Evolutionary conservation across 768 basidiomycete genomes (phyloP).

Genomic region (Heimioporus sp.): DNA sequence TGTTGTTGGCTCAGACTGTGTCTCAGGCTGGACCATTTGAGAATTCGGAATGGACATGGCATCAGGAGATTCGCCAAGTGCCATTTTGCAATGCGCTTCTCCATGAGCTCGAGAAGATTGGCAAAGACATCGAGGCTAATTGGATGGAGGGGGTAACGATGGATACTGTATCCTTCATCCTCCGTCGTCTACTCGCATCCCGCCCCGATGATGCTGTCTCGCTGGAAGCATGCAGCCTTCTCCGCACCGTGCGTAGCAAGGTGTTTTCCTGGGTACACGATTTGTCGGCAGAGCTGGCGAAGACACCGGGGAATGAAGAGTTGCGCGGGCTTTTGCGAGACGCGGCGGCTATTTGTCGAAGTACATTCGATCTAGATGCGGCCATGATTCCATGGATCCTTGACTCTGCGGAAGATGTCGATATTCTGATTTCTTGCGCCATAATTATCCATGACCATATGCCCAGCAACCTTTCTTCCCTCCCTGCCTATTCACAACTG

Average conservation of each 20-base stretch:
- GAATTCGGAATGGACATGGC: conserved; percentile 33
- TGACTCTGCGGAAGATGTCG: conserved; percentile 21
- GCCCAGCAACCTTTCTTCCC: conserved; percentile 6
- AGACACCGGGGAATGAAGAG: background rate
- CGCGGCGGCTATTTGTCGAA: conserved; percentile 18
- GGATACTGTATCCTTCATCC: conserved; percentile 31
- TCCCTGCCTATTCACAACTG: conserved; percentile 10
- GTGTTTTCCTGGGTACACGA: conserved; percentile 37
- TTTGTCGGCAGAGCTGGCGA: conserved; percentile 20
- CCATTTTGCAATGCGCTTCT: conserved; percentile 36
- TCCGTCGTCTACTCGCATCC: conserved; percentile 35
- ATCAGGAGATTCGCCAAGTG: conserved; percentile 30
- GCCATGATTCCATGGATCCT: conserved; percentile 9
- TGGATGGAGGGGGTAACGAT: conserved; percentile 37
- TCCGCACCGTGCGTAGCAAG: conserved; percentile 29
- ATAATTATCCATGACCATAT: conserved; percentile 33
- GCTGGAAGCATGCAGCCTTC: conserved; percentile 18
- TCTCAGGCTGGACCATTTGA: conserved; percentile 39
- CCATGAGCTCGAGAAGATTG: conserved; percentile 29
- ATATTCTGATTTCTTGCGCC: conserved; percentile 31
- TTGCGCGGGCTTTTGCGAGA: conserved; percentile 13
- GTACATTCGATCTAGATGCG: conserved; percentile 30
- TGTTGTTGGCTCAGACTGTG: conserved; percentile 41
- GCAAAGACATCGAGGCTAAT: conserved; percentile 34
- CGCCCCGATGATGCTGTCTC: conserved; percentile 9